Evolutionary conservation across 179 eudicot genomes (phyloP), one percentile per base, ranked within the genome.

Genomic region (Patellifolia procumbens): DNA sequence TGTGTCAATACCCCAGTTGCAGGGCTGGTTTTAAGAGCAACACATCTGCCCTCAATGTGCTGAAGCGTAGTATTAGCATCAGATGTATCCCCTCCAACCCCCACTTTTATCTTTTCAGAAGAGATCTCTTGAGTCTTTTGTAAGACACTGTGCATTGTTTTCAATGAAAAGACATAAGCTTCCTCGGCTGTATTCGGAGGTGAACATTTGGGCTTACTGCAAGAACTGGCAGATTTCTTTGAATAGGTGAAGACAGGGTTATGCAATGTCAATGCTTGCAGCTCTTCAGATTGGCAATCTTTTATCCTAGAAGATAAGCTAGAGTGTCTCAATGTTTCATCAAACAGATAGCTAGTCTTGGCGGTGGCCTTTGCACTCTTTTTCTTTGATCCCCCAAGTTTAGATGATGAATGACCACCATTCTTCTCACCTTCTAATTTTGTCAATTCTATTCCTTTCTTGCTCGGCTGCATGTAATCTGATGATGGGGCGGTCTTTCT

Each of bases 211-310:
- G 31, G 52, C 73, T 26, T 77, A 68, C 79, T 55, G 58, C 29
- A 20, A 37, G 2, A 7, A 49, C 37, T 6, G 20, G 56, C 48
- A 61, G 61, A 55, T 45, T 46, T 74, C 34, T 32, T 74, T 29
- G 78, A 56, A 43, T 62, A 61, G 68, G 51, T 71, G 78, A 68
- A 58, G 63, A 79, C 26, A 46, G 82, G 78, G 48, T 56, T 68
- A 75, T 62, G 68, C 62, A 70, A 39, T 20, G 20, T 46, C 52
- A 15, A 17, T 67, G 56, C 45, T 42, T 64, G 79, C 9, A 56
- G 32, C 43, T 69, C 22, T 51, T 70, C 53, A 70, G 62, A 61
- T n/a, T 32, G 73, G 58, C 51, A 61, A 78, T 78, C 72, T 69
- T 60, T 68, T 61, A 70, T 22, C 16, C 56, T 3, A 28, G 52